A percentile compares a stretch with the other conserved stretches of the same genome.
Conservation (phyloP, 2,329 filamentous ascomycete genomes). For the Clarireedia paspali region DNA sequence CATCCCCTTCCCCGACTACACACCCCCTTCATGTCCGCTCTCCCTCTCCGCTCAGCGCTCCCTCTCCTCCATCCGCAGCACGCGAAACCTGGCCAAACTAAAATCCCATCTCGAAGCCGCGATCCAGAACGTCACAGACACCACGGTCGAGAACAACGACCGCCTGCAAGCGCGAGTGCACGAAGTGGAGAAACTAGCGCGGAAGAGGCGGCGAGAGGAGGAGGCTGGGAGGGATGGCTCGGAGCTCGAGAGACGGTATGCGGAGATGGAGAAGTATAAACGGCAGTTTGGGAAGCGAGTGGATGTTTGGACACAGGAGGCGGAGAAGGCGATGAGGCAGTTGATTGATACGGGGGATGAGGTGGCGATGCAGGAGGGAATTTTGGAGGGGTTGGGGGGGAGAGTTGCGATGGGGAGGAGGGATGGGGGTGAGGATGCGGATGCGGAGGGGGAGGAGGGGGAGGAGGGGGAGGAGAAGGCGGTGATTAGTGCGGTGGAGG, state of each 20-base stretch:
- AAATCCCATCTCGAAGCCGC: conserved; percentile 41
- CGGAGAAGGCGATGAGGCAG: conserved; percentile 50
- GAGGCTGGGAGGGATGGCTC: too few species aligned
- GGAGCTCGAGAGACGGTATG: conserved; percentile 9
- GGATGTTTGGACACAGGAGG: conserved; percentile 40
- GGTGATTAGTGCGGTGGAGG: conserved; percentile 29
- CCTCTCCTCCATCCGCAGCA: conserved; percentile 37
- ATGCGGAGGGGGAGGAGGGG: conserved; percentile 31
- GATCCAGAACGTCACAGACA: conserved; percentile 37
- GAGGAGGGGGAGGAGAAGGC: conserved; percentile 33
- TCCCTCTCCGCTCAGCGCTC: conserved; percentile 37
- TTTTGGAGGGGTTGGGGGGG: conserved; percentile 28
- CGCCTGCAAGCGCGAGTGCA: conserved; percentile 31
- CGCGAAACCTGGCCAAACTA: conserved; percentile 35
- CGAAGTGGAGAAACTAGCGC: conserved; percentile 15
- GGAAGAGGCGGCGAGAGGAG: conserved; percentile 13
- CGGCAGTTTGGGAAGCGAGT: conserved; percentile 38
- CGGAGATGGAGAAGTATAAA: conserved; percentile 33
- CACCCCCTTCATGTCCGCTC: conserved; percentile 44
- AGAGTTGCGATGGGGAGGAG: conserved; percentile 16
- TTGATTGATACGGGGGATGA: conserved; percentile 48
- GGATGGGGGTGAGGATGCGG: conserved; percentile 19
- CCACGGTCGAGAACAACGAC: conserved; percentile 49
- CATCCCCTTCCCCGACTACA: conserved; percentile 40
- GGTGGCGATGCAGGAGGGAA: conserved; percentile 28